A percentile compares a stretch with the other conserved stretches of the same genome.
phyloP scores from a whole-genome alignment of 73 alveolate genomes.

The Paramecium pentaurelia region DNA sequence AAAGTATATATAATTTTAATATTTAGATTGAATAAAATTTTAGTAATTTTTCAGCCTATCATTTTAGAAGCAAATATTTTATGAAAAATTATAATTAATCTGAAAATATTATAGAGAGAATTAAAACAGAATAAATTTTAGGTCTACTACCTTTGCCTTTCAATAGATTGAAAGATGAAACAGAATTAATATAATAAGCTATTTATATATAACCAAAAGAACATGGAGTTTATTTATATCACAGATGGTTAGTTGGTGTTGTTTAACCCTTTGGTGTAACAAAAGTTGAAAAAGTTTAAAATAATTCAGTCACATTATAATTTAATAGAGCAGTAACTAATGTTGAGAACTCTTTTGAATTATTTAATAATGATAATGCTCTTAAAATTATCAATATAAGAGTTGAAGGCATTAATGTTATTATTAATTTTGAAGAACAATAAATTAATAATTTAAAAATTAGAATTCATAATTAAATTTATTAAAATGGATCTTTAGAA shows the following conservation, averaged over 20 bases:
- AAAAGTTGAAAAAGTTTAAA: not conserved
- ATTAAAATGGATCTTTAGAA: not conserved
- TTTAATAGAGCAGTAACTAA: not conserved
- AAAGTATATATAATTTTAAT: not conserved
- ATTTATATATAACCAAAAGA: conserved; percentile 91
- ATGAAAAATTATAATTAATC: conserved; percentile 40
- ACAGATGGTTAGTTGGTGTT: conserved; percentile 76
- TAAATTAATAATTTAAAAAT: not conserved
- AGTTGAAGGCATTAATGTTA: not conserved
- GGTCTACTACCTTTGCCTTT: conserved; percentile 63
- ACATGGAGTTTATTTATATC: conserved; percentile 88
- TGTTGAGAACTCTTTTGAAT: not conserved
- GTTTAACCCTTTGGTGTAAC: conserved; percentile 34
- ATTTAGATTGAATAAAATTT: conserved; percentile 72
- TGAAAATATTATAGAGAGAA: conserved; percentile 56
- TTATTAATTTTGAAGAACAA: not conserved
- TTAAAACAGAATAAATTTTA: conserved; percentile 24
- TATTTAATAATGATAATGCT: not conserved
- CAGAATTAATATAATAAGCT: conserved; percentile 84
- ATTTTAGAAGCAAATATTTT: conserved; percentile 75
- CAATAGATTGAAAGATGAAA: conserved; percentile 67
- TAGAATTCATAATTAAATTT: not conserved
- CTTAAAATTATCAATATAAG: not conserved
- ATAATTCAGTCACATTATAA: not conserved
- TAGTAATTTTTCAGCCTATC: conserved; percentile 89